phyloP scores from a whole-genome alignment of 2,329 filamentous ascomycete genomes.

The Neofusicoccum ribis region DNA sequence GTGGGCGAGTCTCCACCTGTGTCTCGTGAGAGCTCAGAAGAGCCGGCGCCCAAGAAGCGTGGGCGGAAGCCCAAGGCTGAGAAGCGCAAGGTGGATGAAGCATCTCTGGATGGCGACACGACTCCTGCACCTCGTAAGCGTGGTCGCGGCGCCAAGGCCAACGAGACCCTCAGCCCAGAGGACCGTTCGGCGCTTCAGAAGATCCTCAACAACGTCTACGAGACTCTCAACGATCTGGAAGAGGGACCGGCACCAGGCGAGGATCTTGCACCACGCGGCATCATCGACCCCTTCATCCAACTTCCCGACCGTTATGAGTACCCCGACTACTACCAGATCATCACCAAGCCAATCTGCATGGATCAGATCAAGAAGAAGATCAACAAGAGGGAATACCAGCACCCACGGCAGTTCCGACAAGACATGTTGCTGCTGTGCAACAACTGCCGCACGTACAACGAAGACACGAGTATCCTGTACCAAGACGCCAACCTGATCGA shows the following conservation, averaged over 20 bases:
- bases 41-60: constrained; percentile 73
- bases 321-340: constrained; percentile 93
- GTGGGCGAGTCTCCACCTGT: constrained; percentile 71
- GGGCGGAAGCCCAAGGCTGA: constrained; percentile 77
- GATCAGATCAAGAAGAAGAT: constrained; percentile 93
- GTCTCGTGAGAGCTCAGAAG: constrained; percentile 83
- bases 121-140: constrained; percentile 63
- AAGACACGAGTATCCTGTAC: constrained; percentile 89
- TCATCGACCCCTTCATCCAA: constrained; percentile 93
- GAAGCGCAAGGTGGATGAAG: constrained; percentile 84
- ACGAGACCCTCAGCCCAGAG: constrained; percentile 63
- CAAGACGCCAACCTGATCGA: constrained; percentile 91
- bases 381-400: constrained; percentile 90
- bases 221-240: constrained; percentile 80
- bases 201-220: constrained; percentile 74
- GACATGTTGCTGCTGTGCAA: constrained; percentile 83
- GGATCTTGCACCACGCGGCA: constrained; percentile 66
- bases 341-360: constrained; percentile 91
- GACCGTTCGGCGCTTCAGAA: constrained; percentile 77
- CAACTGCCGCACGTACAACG: constrained; percentile 95
- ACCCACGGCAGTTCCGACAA: constrained; percentile 73
- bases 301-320: constrained; percentile 86
- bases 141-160: constrained; percentile 68
- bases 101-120: constrained; percentile 64
- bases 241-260: constrained; percentile 52